Conservation (phyloP, 1,139 yeast genomes). For the Blastobotrys malaysiensis region DNA sequence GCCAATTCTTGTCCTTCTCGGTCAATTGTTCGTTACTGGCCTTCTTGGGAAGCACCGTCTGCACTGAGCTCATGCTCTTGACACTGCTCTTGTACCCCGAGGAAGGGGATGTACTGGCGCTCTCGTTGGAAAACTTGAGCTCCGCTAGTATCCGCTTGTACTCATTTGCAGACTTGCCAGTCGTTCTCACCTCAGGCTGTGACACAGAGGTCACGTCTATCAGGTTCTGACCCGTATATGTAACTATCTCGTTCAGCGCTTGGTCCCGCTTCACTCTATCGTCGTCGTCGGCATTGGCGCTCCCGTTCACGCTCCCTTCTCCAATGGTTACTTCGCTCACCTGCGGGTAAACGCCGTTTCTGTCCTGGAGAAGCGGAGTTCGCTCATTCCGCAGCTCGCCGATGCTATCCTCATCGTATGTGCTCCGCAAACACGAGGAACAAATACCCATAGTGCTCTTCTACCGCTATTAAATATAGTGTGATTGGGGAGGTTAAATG, state of each 20-base stretch:
- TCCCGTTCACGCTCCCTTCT: not conserved
- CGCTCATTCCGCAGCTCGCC: constrained; percentile 8
- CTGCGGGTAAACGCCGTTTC: not conserved
- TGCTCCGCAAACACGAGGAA: constrained; percentile 19
- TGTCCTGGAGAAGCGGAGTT: constrained; percentile 9
- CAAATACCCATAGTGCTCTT: constrained; percentile 23
- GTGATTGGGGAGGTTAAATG: not conserved
- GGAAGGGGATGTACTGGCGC: constrained; percentile 3
- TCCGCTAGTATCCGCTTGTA: constrained; percentile 17
- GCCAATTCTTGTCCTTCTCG: constrained; percentile 20
- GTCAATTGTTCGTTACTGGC: constrained; percentile 11
- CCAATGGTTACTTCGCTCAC: not conserved
- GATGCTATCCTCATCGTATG: constrained; percentile 15
- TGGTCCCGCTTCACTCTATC: constrained; percentile 21
- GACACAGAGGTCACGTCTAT: constrained; percentile 25
- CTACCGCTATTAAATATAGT: not conserved
- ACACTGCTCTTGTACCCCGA: constrained; percentile 1
- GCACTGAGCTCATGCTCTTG: constrained; percentile 2
- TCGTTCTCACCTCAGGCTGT: constrained; percentile 21
- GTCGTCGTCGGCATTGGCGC: constrained; percentile 8
- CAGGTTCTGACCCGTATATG: constrained; percentile 23
- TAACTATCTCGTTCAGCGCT: constrained; percentile 20
- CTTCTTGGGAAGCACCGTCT: constrained; percentile 10
- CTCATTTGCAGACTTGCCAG: constrained; percentile 21
- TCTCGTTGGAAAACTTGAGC: constrained; percentile 7